Evolutionary conservation across 768 basidiomycete species (phyloP), one percentile per base, ranked within the genome.

Genomic region (Lactarius quietus): DNA sequence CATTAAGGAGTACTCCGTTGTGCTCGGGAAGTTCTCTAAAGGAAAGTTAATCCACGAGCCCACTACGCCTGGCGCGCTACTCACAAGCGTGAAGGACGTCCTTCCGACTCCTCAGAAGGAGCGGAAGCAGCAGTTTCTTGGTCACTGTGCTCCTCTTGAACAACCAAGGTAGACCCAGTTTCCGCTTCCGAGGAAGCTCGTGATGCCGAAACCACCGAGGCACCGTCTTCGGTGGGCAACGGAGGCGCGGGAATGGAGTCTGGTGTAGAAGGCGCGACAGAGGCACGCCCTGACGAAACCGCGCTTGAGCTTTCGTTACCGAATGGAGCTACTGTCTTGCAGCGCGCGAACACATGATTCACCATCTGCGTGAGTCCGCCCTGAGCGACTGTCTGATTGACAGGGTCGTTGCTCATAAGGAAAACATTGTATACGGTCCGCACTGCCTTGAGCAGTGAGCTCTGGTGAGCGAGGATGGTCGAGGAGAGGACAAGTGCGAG

Each of bases 391-490:
- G 92, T 95, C 77, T 98, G 97, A 70, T 96, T 98, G 57, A 95
- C 90, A 6, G 89, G 84, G 72, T 96, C 93, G 26, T 84, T 82
- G 71, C 93, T 95, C 65, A 98, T 82, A 31, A 99, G 81, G 75
- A 98, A 99, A 65, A 99, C 89, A 74, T 99, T 98, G 79, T 98
- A 99, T 4, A 99, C 97, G 23, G 97, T 98, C 55, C 97, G 85
- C 36, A 99, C 92, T 33, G 95, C 94, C 75, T 98, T 98, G 69
- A 99, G 84, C 52, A 99, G 81, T 14, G 93, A 91, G 6, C 95
- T 97, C 74, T 98, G 97, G 76, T 99, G 97, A 4, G 98, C 93
- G 31, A 94, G 82, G 45, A 90, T 84, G 7, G 87, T 90, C 6
- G 90, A 82, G 1, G 95, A 98, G 55, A 99, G 81, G 35, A 98